A percentile compares a stretch with the other conserved stretches of the same genome.
Evolutionary conservation across 257 asterid genomes (phyloP).

Genomic region (Verbena officinalis): DNA sequence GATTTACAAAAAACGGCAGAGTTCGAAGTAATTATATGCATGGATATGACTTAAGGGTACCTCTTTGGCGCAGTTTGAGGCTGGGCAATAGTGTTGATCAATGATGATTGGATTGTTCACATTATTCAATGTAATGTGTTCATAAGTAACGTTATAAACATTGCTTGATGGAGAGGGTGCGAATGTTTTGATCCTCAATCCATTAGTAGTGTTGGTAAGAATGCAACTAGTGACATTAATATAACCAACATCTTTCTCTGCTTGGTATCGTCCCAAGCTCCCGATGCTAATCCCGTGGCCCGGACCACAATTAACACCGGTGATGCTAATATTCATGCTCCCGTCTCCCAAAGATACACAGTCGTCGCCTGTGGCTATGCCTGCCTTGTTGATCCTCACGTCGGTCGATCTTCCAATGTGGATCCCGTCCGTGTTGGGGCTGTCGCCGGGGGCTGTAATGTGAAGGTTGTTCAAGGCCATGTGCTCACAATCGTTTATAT

Average conservation of each 20-base stretch:
- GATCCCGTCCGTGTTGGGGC: constrained; percentile 51
- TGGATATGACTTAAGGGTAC: too few species aligned
- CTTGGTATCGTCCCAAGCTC: constrained; percentile 29
- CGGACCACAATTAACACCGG: constrained; percentile 34
- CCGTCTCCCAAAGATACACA: constrained; percentile 40
- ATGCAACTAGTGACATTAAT: constrained; percentile 18
- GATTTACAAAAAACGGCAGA: too few species aligned
- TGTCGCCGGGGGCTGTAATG: constrained; percentile 32
- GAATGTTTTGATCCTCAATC: constrained; percentile 38
- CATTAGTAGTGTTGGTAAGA: constrained; percentile 22
- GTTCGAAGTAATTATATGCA: too few species aligned
- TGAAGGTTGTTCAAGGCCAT: constrained; percentile 9
- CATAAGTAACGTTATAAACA: constrained; percentile 9
- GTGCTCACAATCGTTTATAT: neutral
- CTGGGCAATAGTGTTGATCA: constrained; percentile 41
- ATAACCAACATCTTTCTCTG: constrained; percentile 23
- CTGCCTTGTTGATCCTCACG: neutral
- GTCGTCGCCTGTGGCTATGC: constrained; percentile 41
- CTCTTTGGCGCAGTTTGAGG: too few species aligned
- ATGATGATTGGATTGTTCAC: constrained; percentile 38
- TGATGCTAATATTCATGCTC: constrained; percentile 18
- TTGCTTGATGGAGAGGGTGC: constrained; percentile 10
- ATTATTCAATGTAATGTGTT: constrained; percentile 14
- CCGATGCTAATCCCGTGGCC: constrained; percentile 44
- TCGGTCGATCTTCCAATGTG: constrained; percentile 30